Conservation (phyloP, 306 rosid species). For the Vigna mungo region DNA sequence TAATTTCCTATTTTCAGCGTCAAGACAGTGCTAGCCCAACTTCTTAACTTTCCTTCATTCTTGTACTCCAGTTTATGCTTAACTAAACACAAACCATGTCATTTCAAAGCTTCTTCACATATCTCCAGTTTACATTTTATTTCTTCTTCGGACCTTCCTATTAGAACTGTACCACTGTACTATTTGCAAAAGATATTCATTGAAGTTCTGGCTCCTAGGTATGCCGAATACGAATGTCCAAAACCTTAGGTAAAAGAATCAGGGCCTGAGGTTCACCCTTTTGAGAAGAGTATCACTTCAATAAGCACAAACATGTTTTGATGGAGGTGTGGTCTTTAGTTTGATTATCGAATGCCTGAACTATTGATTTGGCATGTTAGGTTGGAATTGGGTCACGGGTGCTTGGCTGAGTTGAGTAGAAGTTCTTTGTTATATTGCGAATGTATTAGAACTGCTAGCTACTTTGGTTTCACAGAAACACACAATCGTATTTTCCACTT, state of each 20-base stretch:
- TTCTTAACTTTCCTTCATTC: background rate
- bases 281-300: background rate
- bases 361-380: background rate
- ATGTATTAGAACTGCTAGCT: background rate
- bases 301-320: slow-evolving; percentile 1
- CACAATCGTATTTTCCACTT: slow-evolving; percentile 3
- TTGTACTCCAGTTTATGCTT: background rate
- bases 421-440: background rate
- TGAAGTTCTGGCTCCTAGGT: slow-evolving; percentile 8
- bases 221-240: slow-evolving; percentile 20
- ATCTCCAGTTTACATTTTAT: background rate
- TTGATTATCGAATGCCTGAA: slow-evolving; percentile 21
- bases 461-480: slow-evolving; percentile 28
- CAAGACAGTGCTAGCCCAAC: background rate
- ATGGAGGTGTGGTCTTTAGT: background rate
- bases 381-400: background rate
- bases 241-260: background rate
- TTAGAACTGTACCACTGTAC: slow-evolving; percentile 10
- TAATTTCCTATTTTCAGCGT: slow-evolving; percentile 20
- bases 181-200: background rate
- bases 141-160: background rate
- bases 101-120: background rate
- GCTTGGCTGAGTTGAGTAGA: background rate
- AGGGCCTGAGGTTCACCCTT: background rate
- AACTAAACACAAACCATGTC: background rate